Percentiles rank a stretch among this genome's conserved stretches.
These are phyloP conservation scores for Spencermartinsiella ligniputridi DNA, from an alignment of 1,139 yeast genomes.

Conservation along the genomic window DNA sequence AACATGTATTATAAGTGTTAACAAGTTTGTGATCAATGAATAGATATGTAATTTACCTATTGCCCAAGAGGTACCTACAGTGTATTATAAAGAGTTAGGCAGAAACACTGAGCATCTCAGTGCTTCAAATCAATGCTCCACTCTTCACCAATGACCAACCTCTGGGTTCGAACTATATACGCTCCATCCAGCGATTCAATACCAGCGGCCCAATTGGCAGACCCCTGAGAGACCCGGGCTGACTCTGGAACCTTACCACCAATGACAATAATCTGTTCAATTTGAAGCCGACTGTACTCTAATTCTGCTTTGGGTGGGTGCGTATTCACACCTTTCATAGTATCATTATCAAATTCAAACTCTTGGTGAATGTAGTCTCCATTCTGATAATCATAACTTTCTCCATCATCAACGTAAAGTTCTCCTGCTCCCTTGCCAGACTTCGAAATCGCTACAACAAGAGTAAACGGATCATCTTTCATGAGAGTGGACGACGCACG, in stretches of 20 bases:
- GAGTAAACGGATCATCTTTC: constrained; percentile 74
- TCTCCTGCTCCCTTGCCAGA: constrained; percentile 47
- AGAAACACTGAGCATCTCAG: too few species aligned
- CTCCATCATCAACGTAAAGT: constrained; percentile 85
- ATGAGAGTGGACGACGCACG: constrained; percentile 74
- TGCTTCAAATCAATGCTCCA: background rate
- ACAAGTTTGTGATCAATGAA: too few species aligned
- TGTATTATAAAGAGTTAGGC: too few species aligned
- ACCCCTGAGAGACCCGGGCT: background rate
- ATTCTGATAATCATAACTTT: constrained; percentile 50
- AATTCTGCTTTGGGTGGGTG: background rate
- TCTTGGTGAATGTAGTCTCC: constrained; percentile 12
- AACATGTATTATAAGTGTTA: too few species aligned
- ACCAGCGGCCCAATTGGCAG: background rate
- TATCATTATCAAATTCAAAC: constrained; percentile 5
- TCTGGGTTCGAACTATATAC: background rate
- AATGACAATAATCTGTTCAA: constrained; percentile 1
- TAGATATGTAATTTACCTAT: too few species aligned
- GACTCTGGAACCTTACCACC: background rate
- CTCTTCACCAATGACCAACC: background rate
- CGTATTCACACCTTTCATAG: background rate
- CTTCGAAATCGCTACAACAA: constrained; percentile 55
- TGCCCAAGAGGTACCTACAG: too few species aligned
- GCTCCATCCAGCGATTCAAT: background rate
- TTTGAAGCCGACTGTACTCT: background rate